Conservation (phyloP, 495 filamentous ascomycete genomes). For the Chaetomidium leptoderma region DNA sequence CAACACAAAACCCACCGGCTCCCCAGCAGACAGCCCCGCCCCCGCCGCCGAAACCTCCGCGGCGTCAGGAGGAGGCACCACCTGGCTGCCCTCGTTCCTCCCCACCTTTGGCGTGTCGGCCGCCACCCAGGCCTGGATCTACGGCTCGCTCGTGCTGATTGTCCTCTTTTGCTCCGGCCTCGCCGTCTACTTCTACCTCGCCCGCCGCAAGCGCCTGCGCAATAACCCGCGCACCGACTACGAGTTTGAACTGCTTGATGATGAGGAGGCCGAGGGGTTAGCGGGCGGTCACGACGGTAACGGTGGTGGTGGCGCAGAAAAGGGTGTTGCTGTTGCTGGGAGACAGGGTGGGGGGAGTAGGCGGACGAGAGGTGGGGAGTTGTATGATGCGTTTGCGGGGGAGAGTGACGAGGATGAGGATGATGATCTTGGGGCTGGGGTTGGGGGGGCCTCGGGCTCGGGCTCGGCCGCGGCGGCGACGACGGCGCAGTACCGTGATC, state of each 20-base stretch:
- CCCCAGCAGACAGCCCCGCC: slow-evolving; percentile 22
- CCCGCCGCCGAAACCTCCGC: slow-evolving; percentile 20
- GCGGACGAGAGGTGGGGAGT: slow-evolving; percentile 66
- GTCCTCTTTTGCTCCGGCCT: slow-evolving; percentile 76
- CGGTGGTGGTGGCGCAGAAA: not conserved
- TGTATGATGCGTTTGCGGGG: slow-evolving; percentile 93
- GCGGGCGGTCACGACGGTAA: slow-evolving; percentile 25
- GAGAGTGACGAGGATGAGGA: slow-evolving; percentile 44
- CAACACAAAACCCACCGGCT: slow-evolving; percentile 38
- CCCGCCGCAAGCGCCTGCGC: slow-evolving; percentile 68
- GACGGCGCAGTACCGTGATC: slow-evolving; percentile 20
- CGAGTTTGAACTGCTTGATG: slow-evolving; percentile 88
- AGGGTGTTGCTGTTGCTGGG: not conserved
- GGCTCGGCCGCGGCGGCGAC: slow-evolving; percentile 2
- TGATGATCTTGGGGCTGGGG: slow-evolving; percentile 9
- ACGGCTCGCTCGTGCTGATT: slow-evolving; percentile 78
- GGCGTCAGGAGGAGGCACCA: slow-evolving; percentile 35
- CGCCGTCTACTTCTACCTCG: slow-evolving; percentile 72
- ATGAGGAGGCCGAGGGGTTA: slow-evolving; percentile 66
- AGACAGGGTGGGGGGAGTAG: slow-evolving; percentile 15
- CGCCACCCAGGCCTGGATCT: slow-evolving; percentile 91
- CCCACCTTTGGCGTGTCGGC: slow-evolving; percentile 93
- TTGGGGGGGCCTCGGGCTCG: slow-evolving; percentile 9
- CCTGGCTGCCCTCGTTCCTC: slow-evolving; percentile 79
- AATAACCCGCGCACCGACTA: slow-evolving; percentile 80